Conservation (phyloP, 2,329 filamentous ascomycete genomes). For the Aspergillus sp. region DNA sequence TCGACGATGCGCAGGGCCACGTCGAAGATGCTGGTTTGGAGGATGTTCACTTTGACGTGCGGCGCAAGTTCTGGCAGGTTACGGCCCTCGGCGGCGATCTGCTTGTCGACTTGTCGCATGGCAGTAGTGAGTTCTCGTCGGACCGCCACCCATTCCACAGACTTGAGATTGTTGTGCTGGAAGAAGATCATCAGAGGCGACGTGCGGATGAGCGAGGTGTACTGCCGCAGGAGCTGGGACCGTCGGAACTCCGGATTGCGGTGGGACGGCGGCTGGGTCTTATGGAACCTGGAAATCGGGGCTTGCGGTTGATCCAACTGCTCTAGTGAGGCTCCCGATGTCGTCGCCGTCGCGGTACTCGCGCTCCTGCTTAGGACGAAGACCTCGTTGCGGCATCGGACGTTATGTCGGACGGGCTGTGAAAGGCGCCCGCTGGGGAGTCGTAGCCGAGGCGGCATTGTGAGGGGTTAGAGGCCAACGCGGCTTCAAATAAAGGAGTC, state of each 20-base stretch:
- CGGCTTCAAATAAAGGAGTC: slow-evolving; percentile 5
- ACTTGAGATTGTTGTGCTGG: slow-evolving; percentile 67
- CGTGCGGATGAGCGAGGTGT: slow-evolving; percentile 78
- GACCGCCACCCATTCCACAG: slow-evolving; percentile 64
- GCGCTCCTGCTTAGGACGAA: slow-evolving; percentile 31
- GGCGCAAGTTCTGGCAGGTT: slow-evolving; percentile 42
- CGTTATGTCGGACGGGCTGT: slow-evolving; percentile 26
- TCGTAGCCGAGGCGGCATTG: slow-evolving; percentile 48
- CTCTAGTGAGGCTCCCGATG: slow-evolving; percentile 44
- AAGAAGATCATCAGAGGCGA: slow-evolving; percentile 80
- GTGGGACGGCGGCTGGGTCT: slow-evolving; percentile 77
- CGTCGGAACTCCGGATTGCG: slow-evolving; percentile 81
- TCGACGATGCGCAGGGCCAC: slow-evolving; percentile 78
- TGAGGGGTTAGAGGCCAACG: slow-evolving; percentile 6
- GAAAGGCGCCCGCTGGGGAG: slow-evolving; percentile 28
- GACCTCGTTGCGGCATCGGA: slow-evolving; percentile 29
- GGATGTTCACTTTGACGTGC: slow-evolving; percentile 65
- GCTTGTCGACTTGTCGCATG: slow-evolving; percentile 55
- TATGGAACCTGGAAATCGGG: slow-evolving; percentile 43
- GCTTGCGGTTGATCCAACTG: slow-evolving; percentile 37
- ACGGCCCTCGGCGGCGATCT: slow-evolving; percentile 50
- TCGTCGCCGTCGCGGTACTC: slow-evolving; percentile 39
- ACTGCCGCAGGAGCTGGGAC: slow-evolving; percentile 76
- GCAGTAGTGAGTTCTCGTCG: slow-evolving; percentile 58
- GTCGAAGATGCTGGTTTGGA: slow-evolving; percentile 83